Percentiles rank a stretch among this genome's conserved stretches.
Evolutionary conservation across 108 stramenopile species (phyloP).

Genomic region (Tribonema minus): DNA sequence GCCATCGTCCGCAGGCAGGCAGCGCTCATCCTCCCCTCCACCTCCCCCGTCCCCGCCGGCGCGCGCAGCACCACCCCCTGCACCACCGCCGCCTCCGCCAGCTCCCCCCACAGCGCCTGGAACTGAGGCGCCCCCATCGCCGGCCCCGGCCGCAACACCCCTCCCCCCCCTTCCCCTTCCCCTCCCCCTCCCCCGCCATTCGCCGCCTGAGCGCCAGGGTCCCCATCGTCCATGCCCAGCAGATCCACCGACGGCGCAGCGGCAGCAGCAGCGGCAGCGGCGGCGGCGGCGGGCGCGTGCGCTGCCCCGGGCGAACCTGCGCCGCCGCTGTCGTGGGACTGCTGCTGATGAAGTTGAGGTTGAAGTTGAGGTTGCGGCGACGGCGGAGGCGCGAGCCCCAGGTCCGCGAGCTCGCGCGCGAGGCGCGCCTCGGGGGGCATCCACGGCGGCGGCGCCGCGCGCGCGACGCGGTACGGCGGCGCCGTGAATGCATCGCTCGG

Average conservation of each 20-base stretch:
- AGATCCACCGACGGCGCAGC: constrained; percentile 7
- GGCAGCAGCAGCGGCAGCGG: not conserved
- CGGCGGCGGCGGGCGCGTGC: not conserved
- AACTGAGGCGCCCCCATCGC: not conserved
- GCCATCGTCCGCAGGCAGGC: constrained; percentile 22
- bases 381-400: constrained; percentile 5
- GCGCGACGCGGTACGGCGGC: constrained; percentile 62
- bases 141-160: not conserved
- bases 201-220: not conserved
- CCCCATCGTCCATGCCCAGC: not conserved
- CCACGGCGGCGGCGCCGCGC: not conserved
- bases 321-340: not conserved
- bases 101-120: constrained; percentile 7
- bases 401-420: constrained; percentile 6
- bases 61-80: not conserved
- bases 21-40: constrained; percentile 9
- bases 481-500: constrained; percentile 80
- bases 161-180: not conserved
- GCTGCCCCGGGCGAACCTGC: not conserved
- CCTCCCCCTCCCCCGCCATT: not conserved
- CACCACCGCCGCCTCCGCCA: not conserved
- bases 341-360: not conserved
- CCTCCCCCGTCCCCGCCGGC: constrained; percentile 19
- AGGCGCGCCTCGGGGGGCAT: not conserved
- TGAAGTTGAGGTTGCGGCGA: not conserved